phyloP scores from a whole-genome alignment of 2,329 filamentous ascomycete genomes.

The Neobulgaria alba region DNA sequence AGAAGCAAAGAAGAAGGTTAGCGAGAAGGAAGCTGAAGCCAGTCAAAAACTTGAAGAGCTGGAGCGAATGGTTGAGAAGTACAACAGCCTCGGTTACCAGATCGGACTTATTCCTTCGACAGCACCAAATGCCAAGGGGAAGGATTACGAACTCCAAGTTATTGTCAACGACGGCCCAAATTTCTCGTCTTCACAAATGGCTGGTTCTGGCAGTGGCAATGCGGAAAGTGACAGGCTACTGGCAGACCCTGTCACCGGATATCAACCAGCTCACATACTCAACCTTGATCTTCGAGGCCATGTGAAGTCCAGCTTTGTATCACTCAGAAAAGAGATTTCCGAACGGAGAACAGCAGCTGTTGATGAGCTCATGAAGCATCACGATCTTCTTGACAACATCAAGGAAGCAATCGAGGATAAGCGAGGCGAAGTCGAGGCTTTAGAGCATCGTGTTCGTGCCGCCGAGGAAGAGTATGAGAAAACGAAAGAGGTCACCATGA shows the following conservation, averaged over 20 bases:
- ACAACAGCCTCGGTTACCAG: constrained; percentile 91
- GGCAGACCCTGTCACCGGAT: constrained; percentile 73
- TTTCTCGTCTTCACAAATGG: constrained; percentile 57
- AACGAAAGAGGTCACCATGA: constrained; percentile 76
- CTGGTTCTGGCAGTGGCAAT: constrained; percentile 26
- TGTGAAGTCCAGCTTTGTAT: constrained; percentile 69
- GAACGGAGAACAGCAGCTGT: constrained; percentile 74
- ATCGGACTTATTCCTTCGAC: constrained; percentile 81
- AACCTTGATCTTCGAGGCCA: constrained; percentile 81
- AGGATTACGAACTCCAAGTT: constrained; percentile 76
- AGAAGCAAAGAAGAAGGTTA: constrained; percentile 73
- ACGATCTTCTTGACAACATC: constrained; percentile 87
- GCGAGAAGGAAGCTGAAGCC: constrained; percentile 83
- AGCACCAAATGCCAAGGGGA: constrained; percentile 76
- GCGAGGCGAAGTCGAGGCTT: constrained; percentile 79
- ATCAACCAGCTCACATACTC: constrained; percentile 80
- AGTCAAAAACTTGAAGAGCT: constrained; percentile 81
- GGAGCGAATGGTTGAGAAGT: constrained; percentile 81
- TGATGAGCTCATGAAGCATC: constrained; percentile 88
- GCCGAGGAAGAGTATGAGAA: constrained; percentile 92
- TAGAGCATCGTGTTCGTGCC: constrained; percentile 79
- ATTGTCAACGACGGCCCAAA: constrained; percentile 71
- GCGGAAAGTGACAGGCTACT: constrained; percentile 67
- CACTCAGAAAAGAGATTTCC: constrained; percentile 82
- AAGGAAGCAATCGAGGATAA: constrained; percentile 98